These are phyloP conservation scores for Fusarium gaditjirri DNA, from an alignment of 2,329 filamentous ascomycete species.

Conservation along the genomic window DNA sequence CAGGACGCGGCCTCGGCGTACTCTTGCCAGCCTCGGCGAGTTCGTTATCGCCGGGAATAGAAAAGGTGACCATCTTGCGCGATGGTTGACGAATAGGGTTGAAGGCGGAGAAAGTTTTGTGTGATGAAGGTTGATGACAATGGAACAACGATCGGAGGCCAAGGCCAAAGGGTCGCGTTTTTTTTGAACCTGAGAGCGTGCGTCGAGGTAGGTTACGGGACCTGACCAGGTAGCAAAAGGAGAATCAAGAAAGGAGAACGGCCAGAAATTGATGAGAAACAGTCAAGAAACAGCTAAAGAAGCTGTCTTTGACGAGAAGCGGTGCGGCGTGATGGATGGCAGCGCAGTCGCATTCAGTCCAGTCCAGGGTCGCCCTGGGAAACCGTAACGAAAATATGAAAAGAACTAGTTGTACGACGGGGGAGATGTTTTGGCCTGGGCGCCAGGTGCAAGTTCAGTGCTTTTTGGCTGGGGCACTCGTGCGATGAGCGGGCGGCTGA, in stretches of 20 bases:
- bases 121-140: slow-evolving; percentile 20
- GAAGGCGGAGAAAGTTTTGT: slow-evolving; percentile 7
- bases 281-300: slow-evolving; percentile 28
- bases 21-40: slow-evolving; percentile 45
- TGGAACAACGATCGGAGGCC: slow-evolving; percentile 25
- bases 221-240: slow-evolving; percentile 12
- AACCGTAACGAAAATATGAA: slow-evolving; percentile 45
- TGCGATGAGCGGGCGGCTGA: slow-evolving; percentile 37
- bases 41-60: slow-evolving; percentile 51
- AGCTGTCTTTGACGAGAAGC: slow-evolving; percentile 35
- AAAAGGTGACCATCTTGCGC: slow-evolving; percentile 53
- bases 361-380: slow-evolving; percentile 45
- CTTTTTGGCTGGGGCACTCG: slow-evolving; percentile 22
- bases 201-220: slow-evolving; percentile 11
- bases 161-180: slow-evolving; percentile 27
- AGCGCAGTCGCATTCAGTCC: slow-evolving; percentile 45
- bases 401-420: slow-evolving; percentile 37
- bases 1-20: slow-evolving; percentile 54
- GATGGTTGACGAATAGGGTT: slow-evolving; percentile 4
- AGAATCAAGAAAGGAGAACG: slow-evolving; percentile 12
- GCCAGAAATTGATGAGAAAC: slow-evolving; percentile 23
- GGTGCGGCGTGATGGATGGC: slow-evolving; percentile 45
- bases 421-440: slow-evolving; percentile 41
- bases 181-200: slow-evolving; percentile 8
- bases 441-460: slow-evolving; percentile 22